phyloP scores from a whole-genome alignment of 129 eudicot genomes.

The Chrysanthemum makinoi region DNA sequence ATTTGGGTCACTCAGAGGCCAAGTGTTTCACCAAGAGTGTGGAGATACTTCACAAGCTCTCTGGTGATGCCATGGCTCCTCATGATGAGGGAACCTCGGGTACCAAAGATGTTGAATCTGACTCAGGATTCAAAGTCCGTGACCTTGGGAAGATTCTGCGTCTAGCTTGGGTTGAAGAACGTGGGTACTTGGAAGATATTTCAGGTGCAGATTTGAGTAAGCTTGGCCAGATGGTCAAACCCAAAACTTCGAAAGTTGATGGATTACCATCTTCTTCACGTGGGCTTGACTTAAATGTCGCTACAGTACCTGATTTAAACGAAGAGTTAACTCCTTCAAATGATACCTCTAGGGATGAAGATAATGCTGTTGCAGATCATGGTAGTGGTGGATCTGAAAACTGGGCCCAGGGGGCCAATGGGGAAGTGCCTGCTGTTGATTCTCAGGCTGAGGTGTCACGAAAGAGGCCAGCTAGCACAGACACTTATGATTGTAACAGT shows the following conservation, averaged over 20 bases:
- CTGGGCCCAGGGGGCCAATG: slow-evolving; percentile 43
- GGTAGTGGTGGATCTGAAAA: slow-evolving; percentile 67
- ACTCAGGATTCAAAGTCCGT: slow-evolving; percentile 64
- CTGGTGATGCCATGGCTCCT: slow-evolving; percentile 15
- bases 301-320: slow-evolving; percentile 77
- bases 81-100: slow-evolving; percentile 45
- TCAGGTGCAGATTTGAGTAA: slow-evolving; percentile 32
- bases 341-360: slow-evolving; percentile 59
- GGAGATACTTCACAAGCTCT: slow-evolving; percentile 47
- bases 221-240: slow-evolving; percentile 23
- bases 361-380: slow-evolving; percentile 44
- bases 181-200: slow-evolving; percentile 41
- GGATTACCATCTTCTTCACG: slow-evolving; percentile 42
- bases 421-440: slow-evolving; percentile 56
- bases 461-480: slow-evolving; percentile 57
- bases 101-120: slow-evolving; percentile 44
- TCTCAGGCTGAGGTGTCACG: slow-evolving; percentile 33
- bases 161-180: slow-evolving; percentile 57
- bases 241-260: slow-evolving; percentile 32
- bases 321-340: slow-evolving; percentile 59
- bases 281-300: slow-evolving; percentile 69
- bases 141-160: slow-evolving; percentile 66
- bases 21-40: slow-evolving; percentile 69
- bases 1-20: slow-evolving; percentile 83
- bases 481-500: slow-evolving; percentile 61